phyloP scores from a whole-genome alignment of 2,329 filamentous ascomycete genomes.

The Talaromyces sp. region DNA sequence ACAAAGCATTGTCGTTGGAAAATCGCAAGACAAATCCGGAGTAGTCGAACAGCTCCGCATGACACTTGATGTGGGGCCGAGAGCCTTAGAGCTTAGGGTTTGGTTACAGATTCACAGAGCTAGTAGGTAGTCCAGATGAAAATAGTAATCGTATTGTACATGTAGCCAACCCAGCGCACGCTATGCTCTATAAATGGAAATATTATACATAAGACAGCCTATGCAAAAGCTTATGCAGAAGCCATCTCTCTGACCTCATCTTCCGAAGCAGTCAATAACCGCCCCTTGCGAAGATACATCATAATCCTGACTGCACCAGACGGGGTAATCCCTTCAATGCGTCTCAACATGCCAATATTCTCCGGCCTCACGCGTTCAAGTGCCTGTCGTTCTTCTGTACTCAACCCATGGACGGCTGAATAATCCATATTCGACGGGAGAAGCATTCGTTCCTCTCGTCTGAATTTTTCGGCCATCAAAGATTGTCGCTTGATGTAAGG shows the following conservation, averaged over 20 bases:
- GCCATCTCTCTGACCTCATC: not conserved
- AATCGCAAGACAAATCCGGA: not conserved
- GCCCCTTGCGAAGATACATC: conserved; percentile 37
- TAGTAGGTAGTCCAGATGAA: not conserved
- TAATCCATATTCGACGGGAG: conserved; percentile 78
- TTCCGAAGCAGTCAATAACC: not conserved
- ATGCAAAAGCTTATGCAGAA: not conserved
- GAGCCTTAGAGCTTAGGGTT: not conserved
- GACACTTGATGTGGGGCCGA: not conserved
- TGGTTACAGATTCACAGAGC: not conserved
- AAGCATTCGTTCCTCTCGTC: conserved; percentile 70
- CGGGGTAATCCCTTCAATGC: conserved; percentile 71
- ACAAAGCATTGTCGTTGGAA: not conserved
- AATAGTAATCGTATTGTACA: conserved; percentile 6
- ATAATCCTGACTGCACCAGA: conserved; percentile 44
- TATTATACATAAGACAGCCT: not conserved
- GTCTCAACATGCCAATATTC: conserved; percentile 80
- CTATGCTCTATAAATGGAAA: conserved; percentile 1
- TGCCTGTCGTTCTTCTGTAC: conserved; percentile 71
- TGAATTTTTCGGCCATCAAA: conserved; percentile 62
- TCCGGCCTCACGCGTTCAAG: conserved; percentile 71
- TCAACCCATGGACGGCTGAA: conserved; percentile 66
- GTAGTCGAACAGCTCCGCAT: not conserved
- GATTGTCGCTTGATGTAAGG: conserved; percentile 78
- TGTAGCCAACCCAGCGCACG: not conserved